Percentiles rank a stretch among this genome's conserved stretches.
Conservation (phyloP, 257 asterid species). For the Verbena officinalis region DNA sequence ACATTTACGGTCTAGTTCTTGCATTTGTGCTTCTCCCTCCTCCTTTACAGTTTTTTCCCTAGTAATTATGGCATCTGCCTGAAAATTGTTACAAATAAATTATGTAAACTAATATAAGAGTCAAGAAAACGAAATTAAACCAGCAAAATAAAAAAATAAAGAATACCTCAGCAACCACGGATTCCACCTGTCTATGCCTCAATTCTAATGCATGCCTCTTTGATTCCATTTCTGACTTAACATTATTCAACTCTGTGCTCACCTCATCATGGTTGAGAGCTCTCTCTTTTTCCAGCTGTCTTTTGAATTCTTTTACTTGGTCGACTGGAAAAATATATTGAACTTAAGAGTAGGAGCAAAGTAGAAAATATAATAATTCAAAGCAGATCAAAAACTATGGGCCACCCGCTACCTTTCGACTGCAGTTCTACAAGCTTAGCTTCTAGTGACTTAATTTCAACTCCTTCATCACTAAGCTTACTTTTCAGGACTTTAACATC, state of each 20-base stretch:
- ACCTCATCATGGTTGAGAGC: slow-evolving; percentile 47
- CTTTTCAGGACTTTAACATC: slow-evolving; percentile 71
- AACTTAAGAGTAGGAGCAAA: slow-evolving; percentile 18
- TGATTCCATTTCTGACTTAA: slow-evolving; percentile 63
- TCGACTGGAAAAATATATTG: slow-evolving; percentile 46
- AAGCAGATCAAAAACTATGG: slow-evolving; percentile 13
- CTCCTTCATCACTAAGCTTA: slow-evolving; percentile 67
- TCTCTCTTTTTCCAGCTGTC: slow-evolving; percentile 65
- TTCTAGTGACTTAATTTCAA: slow-evolving; percentile 67
- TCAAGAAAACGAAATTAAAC: slow-evolving; percentile 13
- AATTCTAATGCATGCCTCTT: slow-evolving; percentile 50
- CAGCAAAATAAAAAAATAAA: background rate
- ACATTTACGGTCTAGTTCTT: slow-evolving; percentile 46
- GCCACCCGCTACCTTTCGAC: slow-evolving; percentile 76
- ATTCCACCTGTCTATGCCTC: slow-evolving; percentile 68
- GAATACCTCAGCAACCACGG: slow-evolving; percentile 63
- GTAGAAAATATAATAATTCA: slow-evolving; percentile 22
- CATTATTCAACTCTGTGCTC: slow-evolving; percentile 58
- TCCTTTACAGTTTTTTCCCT: slow-evolving; percentile 50
- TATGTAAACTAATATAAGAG: slow-evolving; percentile 13
- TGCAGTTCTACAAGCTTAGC: slow-evolving; percentile 64
- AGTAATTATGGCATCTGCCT: slow-evolving; percentile 56
- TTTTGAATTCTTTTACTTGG: slow-evolving; percentile 57
- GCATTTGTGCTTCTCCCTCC: slow-evolving; percentile 61
- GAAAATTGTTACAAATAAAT: slow-evolving; percentile 25